Percentiles rank a stretch among this genome's conserved stretches.
Conservation (phyloP, 2,329 filamentous ascomycete genomes). For the Sordariomycetes sp. region DNA sequence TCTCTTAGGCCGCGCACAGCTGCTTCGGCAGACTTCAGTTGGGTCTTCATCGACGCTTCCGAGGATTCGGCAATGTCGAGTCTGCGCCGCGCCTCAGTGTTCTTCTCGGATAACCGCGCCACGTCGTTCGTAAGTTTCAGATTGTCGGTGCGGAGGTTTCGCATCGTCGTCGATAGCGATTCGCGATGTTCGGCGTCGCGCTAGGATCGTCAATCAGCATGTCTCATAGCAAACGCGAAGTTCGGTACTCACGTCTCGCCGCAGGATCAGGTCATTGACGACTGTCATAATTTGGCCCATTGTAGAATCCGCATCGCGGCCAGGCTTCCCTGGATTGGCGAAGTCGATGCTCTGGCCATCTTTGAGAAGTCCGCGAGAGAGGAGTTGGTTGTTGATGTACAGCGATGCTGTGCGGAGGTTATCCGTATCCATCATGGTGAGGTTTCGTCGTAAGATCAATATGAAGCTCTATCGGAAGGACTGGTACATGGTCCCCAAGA, state of each 20-base stretch:
- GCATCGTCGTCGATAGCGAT: slow-evolving; percentile 68
- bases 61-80: slow-evolving; percentile 56
- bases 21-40: slow-evolving; percentile 65
- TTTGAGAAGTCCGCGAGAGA: slow-evolving; percentile 55
- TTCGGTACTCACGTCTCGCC: slow-evolving; percentile 61
- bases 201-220: slow-evolving; percentile 29
- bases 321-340: slow-evolving; percentile 56
- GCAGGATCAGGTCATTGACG: slow-evolving; percentile 84
- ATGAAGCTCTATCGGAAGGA: too few relatives aligned
- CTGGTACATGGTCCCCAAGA: too few relatives aligned
- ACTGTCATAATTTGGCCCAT: slow-evolving; percentile 87
- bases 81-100: slow-evolving; percentile 44
- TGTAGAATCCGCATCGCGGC: slow-evolving; percentile 46
- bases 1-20: slow-evolving; percentile 72
- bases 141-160: slow-evolving; percentile 65
- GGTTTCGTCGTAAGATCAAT: too few relatives aligned
- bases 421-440: slow-evolving; percentile 45
- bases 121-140: slow-evolving; percentile 65
- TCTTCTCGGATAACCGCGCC: slow-evolving; percentile 44
- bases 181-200: slow-evolving; percentile 87
- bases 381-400: slow-evolving; percentile 65
- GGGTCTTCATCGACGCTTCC: slow-evolving; percentile 58
- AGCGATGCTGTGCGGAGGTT: slow-evolving; percentile 59
- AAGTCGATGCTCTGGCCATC: slow-evolving; percentile 77
- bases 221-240: neutral